Conservation (phyloP, 2,329 filamentous ascomycete species). For the Talaromyces sp. region DNA sequence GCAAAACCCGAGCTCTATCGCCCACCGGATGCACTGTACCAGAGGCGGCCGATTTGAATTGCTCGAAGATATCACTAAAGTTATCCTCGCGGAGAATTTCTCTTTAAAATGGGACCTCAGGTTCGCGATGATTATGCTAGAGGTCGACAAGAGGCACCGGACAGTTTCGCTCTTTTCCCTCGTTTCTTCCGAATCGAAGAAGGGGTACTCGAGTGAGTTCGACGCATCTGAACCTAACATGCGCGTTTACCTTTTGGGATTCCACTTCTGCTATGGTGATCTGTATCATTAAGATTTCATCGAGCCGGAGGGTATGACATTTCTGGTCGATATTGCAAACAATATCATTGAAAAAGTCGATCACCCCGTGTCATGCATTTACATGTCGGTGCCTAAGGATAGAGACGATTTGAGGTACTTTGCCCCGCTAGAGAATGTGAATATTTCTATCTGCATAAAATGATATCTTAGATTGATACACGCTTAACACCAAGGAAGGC, state of each 20-base stretch:
- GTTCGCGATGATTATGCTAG: slow-evolving; percentile 19
- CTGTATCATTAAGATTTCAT: slow-evolving; percentile 44
- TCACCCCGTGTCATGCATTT: slow-evolving; percentile 40
- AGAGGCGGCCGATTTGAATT: slow-evolving; percentile 24
- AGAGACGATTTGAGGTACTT: slow-evolving; percentile 39
- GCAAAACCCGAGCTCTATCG: slow-evolving; percentile 22
- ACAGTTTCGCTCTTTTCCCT: background rate
- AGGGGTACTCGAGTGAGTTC: slow-evolving; percentile 22
- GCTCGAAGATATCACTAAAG: slow-evolving; percentile 23
- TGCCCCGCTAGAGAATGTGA: slow-evolving; percentile 36
- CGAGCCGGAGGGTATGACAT: slow-evolving; percentile 39
- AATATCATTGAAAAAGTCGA: slow-evolving; percentile 27
- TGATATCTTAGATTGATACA: slow-evolving; percentile 45
- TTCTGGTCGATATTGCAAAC: slow-evolving; percentile 40
- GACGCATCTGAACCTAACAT: slow-evolving; percentile 21
- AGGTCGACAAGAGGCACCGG: slow-evolving; percentile 27
- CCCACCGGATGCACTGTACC: slow-evolving; percentile 29
- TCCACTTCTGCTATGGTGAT: slow-evolving; percentile 52
- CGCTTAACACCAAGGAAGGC: slow-evolving; percentile 35
- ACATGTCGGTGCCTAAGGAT: slow-evolving; percentile 45
- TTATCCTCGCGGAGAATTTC: slow-evolving; percentile 26
- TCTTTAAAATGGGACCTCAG: slow-evolving; percentile 21
- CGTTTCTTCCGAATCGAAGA: background rate
- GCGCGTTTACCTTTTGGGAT: slow-evolving; percentile 40
- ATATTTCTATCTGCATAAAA: slow-evolving; percentile 28